Evolutionary conservation across 2,329 filamentous ascomycete genomes (phyloP), one percentile per base, ranked within the genome.

Genomic region (Aspergillus tubingensis): DNA sequence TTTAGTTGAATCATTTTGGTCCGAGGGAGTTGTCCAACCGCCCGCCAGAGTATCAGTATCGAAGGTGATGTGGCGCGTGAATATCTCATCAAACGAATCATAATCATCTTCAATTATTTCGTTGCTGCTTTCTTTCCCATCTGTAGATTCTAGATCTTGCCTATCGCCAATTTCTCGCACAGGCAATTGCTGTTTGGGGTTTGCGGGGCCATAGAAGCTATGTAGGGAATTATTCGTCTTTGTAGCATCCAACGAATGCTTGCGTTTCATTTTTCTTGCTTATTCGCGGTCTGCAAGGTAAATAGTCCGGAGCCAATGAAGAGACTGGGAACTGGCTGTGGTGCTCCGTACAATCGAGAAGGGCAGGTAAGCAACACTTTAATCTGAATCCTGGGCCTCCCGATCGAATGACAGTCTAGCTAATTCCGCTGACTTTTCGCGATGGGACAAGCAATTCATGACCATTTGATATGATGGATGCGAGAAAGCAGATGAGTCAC

Each of bases 61-160:
- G 27, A 67, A 68, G 8, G 69, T 61, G 30, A 76, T 65, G 59
- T 75, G 68, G 13, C 72, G 70, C 7, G 70, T 70, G 47, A 77
- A 74, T 30, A 77, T 67, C 57, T 78, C 76, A 58, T 76, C 69
- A 53, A 70, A 73, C 10, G 68, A 76, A 57, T 77, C 74, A 60
- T 76, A 77, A 62, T 76, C 75, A 60, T 78, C 76, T 52, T 78
- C 76, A 61, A 78, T 75, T 19, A 74, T 54, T 57, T 79, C 76
- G 27, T 76, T 55, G 69, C 59, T 27, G 68, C 64, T 25, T 65
- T 47, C 43, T 30, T 52, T 59, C 38, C 54, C 56, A 25, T 58
- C 23, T 32, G 6, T 21, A n/a, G 17, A 41, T 43, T 38, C 15
- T 13, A n/a, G 25, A 39, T 30, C 27, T 36, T 43, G 56, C 39